Base-by-base conservation (phyloP, 306 rosid genomes). In the Nissolia schottii region DNA sequence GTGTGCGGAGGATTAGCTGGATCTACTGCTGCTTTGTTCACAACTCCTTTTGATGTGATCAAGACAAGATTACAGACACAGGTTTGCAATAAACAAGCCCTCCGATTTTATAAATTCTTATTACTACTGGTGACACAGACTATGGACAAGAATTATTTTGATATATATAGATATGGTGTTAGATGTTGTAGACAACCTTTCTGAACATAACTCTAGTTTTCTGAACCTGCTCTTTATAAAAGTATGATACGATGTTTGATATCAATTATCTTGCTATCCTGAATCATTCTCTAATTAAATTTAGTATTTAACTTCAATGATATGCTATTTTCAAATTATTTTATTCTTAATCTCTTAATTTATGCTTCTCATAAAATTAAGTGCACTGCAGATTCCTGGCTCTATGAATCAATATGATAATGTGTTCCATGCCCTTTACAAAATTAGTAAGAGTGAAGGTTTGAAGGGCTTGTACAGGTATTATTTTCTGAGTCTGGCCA, bases 1-100 rank as follows among this genome's bases (percentile, higher is more conserved):
- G 88, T 87, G 54, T 94, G 96, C 81, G 98, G 97, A 83, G 98
- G 98, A 73, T 68, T 94, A 73, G 97, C 98, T 68, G 98, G 97
- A 75, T 86, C 97, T 20, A 91, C 96, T 73, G 98, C 98, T 68
- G 97, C 96, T 31, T 77, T 94, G 59, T 88, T 89, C 81, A 91
- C 98, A 25, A 94, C 98, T 72, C 98, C 98, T 53, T 90, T 93
- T 74, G 98, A 93, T 82, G 97, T 93, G 80, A 89, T 93, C 81
- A 93, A 93, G 84, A 93, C 96, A 8, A 87, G 98, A 87, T 82
- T 94, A 56, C 98, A 91, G 79, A 94, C 97, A 5, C 96, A 91
- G 97, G 97, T 92, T 57, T 70, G 85, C 55, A 40, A 60, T 72
- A 6, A 57, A 24, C 24, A 37, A 38, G 34, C 73, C 38, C 49